Base-by-base conservation (phyloP, 129 eudicot genomes). In the Artemisia argyi region DNA sequence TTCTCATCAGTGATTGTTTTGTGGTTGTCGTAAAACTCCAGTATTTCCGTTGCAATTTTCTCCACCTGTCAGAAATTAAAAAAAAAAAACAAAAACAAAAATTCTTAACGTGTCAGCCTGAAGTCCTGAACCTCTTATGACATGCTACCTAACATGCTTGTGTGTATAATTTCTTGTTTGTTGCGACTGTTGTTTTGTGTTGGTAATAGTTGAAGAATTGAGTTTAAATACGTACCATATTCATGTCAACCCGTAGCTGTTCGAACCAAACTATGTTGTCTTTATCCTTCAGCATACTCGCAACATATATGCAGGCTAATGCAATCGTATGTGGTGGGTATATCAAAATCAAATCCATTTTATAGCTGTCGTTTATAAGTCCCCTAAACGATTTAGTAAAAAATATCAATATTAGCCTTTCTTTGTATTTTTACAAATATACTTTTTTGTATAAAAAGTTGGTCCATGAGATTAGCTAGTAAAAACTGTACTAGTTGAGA, bases 201-300 rank as follows among this genome's bases (percentile, higher is more conserved):
- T 39, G 53, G 65, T 71, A 13, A 61, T 77, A n/a, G 70, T 68
- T 61, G 15, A 61, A 44, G 52, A 74, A 53, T 2, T 68, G 56
- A 58, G 54, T 47, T 73, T 22, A 44, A 20, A 19, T 60, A 68
- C 89, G 2, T 80, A 94, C 99, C 89, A 86, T 85, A 69, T 90
- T 94, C 97, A 94, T 94, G 77, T 94, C 99, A 72, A 86, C 99
- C 62, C 93, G 96, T 24, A 94, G 88, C 80, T 94, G 97, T 85
- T 94, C 99, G 68, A 94, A 94, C 99, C 99, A 94, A 75, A 97
- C 85, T 16, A 92, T 83, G 74, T 83, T 94, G 78, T 94, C 99
- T 82, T 94, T 90, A 19, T 94, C 99, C 75, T 83, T 90, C 70
- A 85, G 84, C 76, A 86, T 93, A 70, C 97, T 88, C 18, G 94